Conservation (phyloP, 345 rosid genomes). For the Eutrema yunnanense region DNA sequence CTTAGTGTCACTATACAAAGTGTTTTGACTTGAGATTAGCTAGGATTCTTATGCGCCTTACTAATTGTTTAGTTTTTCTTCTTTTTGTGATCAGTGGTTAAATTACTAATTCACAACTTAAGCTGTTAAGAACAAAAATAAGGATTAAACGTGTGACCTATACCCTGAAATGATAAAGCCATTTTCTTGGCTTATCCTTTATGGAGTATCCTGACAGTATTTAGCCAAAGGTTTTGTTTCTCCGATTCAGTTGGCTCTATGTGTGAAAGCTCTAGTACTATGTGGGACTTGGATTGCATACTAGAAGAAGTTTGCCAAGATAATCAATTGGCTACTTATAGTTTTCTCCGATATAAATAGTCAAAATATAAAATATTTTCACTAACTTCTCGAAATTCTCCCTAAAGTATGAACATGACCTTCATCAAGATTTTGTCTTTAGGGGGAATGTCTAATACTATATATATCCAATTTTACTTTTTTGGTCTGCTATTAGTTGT, state of each 20-base stretch:
- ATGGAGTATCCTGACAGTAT: not conserved
- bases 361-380: not conserved
- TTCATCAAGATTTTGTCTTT: not conserved
- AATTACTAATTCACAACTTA: not conserved
- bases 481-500: too few relatives aligned
- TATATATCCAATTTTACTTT: not conserved
- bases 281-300: not conserved
- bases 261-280: not conserved
- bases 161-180: not conserved
- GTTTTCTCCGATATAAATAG: not conserved
- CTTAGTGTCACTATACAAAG: not conserved
- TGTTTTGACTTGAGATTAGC: not conserved
- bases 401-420: not conserved
- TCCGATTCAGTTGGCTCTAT: not conserved
- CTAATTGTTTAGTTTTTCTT: not conserved
- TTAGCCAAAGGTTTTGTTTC: not conserved
- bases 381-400: not conserved
- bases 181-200: not conserved
- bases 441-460: not conserved
- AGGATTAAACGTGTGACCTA: not conserved
- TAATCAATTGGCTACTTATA: not conserved
- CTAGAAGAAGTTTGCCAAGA: not conserved
- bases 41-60: not conserved
- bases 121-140: not conserved
- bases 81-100: not conserved